These are phyloP conservation scores for Lithospermum erythrorhizon DNA, from an alignment of 257 asterid genomes.

Conservation along the genomic window DNA sequence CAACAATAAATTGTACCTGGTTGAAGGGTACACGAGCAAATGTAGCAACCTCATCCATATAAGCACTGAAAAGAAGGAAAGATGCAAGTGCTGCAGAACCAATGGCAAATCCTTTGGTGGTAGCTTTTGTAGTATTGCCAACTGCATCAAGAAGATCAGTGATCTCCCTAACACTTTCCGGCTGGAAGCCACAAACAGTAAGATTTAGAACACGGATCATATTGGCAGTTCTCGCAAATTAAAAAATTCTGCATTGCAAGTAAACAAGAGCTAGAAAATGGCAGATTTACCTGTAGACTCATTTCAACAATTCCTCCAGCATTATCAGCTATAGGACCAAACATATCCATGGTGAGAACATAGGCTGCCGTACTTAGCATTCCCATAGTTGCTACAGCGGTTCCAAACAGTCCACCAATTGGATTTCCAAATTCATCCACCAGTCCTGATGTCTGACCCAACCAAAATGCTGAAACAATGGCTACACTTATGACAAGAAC, in stretches of 20 bases:
- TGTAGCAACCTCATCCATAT: constrained; percentile 95
- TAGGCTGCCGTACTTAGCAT: constrained; percentile 99
- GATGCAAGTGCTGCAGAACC: constrained; percentile 99
- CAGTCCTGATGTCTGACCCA: constrained; percentile 93
- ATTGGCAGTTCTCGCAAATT: background rate
- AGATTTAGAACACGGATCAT: background rate
- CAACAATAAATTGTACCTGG: constrained; percentile 38
- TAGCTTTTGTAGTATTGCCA: constrained; percentile 98
- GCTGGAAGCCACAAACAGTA: constrained; percentile 35
- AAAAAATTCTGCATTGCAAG: background rate
- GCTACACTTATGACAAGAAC: constrained; percentile 80
- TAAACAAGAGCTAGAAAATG: background rate
- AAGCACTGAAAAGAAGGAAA: constrained; percentile 95
- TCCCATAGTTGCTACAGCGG: constrained; percentile 99
- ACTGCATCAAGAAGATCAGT: constrained; percentile 98
- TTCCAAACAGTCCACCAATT: constrained; percentile 97
- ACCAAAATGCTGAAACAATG: constrained; percentile 86
- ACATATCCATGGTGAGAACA: constrained; percentile 99
- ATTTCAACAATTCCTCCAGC: constrained; percentile 99
- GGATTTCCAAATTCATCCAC: constrained; percentile 89
- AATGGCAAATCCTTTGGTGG: constrained; percentile 98
- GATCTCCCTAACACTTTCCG: constrained; percentile 94
- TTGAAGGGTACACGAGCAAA: constrained; percentile 60
- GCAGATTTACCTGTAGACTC: constrained; percentile 85
- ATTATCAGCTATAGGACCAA: constrained; percentile 99